Evolutionary conservation across 2,329 filamentous ascomycete species (phyloP), one percentile per base, ranked within the genome.

Genomic region (Trichophyton simii): DNA sequence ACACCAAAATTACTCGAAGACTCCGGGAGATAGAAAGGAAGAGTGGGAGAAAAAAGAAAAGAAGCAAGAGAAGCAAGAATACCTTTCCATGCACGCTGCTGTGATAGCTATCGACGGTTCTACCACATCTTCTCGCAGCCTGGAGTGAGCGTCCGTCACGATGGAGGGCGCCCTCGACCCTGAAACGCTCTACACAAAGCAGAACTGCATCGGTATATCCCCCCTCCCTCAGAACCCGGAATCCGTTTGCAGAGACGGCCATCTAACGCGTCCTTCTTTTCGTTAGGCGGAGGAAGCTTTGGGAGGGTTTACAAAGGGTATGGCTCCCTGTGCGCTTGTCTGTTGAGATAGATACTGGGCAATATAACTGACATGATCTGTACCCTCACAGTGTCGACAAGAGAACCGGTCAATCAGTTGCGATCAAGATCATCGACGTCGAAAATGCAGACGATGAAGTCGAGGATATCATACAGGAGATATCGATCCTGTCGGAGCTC

Each of bases 371-470:
- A 46, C 63, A 3, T 13, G 34, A 44, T 46, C 41, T 59, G 25
- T 62, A 34, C 54, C 25, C 62, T 31, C 61, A 25, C 67, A 94
- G 88, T 63, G 89, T 97, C 66, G 92, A 97, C 77, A 95, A 94
- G 72, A 85, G 89, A 59, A 95, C 88, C 18, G 94, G 94, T 42
- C 88, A 95, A 71, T 87, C 92, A 11, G 94, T 99, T 58, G 94
- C 94, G 31, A 99, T 99, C 79, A 99, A 99, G 76, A 82, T 99
- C 69, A 97, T 99, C 73, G 94, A 99, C 71, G 94, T 99, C 67
- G 94, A 99, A 76, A 96, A 94, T 77, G 94, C 94, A 70, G 94
- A 99, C 76, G 94, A 99, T 74, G 94, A 99, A 77, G 92, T 99
- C 68, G 94, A 97, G 78, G 94, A 99, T 76, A 99, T 99, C 69